Evolutionary conservation across 2,329 filamentous ascomycete genomes (phyloP), one percentile per base, ranked within the genome.

Genomic region (Fusarium nodosum): DNA sequence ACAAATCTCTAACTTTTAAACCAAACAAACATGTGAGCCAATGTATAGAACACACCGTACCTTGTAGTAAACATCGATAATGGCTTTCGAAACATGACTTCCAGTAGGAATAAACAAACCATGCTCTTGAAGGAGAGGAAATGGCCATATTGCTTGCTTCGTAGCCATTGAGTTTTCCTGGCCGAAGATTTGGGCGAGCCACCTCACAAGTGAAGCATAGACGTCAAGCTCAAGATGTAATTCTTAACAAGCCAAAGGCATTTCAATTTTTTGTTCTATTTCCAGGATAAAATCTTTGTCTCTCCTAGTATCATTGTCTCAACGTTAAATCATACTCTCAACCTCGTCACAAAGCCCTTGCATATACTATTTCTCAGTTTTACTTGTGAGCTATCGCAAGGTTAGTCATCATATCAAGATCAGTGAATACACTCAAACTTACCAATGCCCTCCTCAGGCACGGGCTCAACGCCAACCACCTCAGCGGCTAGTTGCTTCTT

Each of bases 401-500:
- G 41, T 75, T 58, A 75, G 68, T 41, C 5, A 28, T 41, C 20
- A 8, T 15, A 12, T 15, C 13, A 16, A 10, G 10, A 22, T n/a
- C 30, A 30, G 10, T 22, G 10, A 10, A 34, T 13, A 11, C 22
- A 18, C 31, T 28, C n/a, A 34, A 18, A 60, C 73, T 74, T 67
- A 75, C 73, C 65, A 64, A 75, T 75, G 31, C 73, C 73, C 58
- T 75, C 73, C 24, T 71, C 71, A 18, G 73, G 73, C 36, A 75
- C 18, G 26, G 73, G 73, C 62, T 75, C 73, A 56, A 75, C 73
- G 44, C 72, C 72, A 51, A 56, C 73, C 31, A 73, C 71, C 65
- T 75, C 73, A 8, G 73, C 73, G 12, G 73, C 81, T 64, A 80
- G 74, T 77, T 84, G 85, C 78, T 84, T 83, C 70, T 81, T 80